phyloP scores from a whole-genome alignment of 176 grass and related monocot species.

The Oryza meyeriana region DNA sequence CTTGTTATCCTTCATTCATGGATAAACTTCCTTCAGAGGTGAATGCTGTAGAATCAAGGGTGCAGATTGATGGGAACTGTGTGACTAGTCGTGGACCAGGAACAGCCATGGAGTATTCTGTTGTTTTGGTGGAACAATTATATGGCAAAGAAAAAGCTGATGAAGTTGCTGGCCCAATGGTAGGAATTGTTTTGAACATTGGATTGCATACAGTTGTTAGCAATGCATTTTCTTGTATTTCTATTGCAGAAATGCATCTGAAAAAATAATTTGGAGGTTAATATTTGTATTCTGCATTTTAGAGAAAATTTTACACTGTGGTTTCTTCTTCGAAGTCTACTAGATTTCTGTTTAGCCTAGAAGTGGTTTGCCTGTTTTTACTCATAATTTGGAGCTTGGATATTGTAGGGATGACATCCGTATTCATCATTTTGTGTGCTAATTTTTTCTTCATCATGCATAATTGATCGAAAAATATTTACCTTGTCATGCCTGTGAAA shows the following conservation, averaged over 20 bases:
- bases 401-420: background rate
- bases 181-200: constrained; percentile 35
- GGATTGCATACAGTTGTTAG: background rate
- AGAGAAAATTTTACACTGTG: background rate
- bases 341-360: background rate
- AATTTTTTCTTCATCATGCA: background rate
- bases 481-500: background rate
- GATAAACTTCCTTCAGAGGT: constrained; percentile 61
- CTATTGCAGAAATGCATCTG: background rate
- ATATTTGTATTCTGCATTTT: background rate
- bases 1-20: constrained; percentile 73
- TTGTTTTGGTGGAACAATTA: constrained; percentile 64
- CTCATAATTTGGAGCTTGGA: background rate
- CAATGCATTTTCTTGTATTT: background rate
- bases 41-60: constrained; percentile 64
- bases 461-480: background rate
- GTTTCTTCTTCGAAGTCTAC: background rate
- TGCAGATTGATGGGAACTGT: constrained; percentile 69
- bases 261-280: background rate
- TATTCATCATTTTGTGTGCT: background rate
- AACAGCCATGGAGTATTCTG: constrained; percentile 69
- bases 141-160: constrained; percentile 69
- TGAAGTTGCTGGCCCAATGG: constrained; percentile 70
- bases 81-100: constrained; percentile 68
- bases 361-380: background rate